These are phyloP conservation scores for Periconia digitata DNA, from an alignment of 2,329 filamentous ascomycete species.

Conservation along the genomic window DNA sequence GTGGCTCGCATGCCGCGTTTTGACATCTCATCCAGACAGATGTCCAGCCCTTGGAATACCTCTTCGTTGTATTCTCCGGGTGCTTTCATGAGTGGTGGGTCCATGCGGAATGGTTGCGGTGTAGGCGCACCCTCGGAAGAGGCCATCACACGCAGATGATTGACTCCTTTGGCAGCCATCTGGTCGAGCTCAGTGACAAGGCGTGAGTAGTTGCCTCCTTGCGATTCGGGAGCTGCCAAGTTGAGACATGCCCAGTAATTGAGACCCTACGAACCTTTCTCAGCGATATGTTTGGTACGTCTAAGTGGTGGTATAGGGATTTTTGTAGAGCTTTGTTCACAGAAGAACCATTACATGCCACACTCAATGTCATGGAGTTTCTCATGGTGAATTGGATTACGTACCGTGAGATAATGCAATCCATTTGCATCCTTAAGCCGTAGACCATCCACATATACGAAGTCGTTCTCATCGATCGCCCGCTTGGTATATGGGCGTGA, in stretches of 20 bases:
- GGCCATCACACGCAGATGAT: slow-evolving; percentile 46
- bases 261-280: slow-evolving; percentile 24
- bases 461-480: slow-evolving; percentile 33
- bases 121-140: slow-evolving; percentile 43
- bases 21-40: slow-evolving; percentile 44
- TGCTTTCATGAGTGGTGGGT: slow-evolving; percentile 37
- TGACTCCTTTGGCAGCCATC: slow-evolving; percentile 44
- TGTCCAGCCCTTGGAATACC: slow-evolving; percentile 41
- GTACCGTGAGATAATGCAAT: slow-evolving; percentile 39
- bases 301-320: background rate
- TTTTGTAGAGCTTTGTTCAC: too few species aligned
- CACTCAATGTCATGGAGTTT: too few species aligned
- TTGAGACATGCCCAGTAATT: slow-evolving; percentile 49
- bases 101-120: slow-evolving; percentile 44
- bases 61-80: slow-evolving; percentile 45
- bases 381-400: slow-evolving; percentile 3
- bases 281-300: too few species aligned
- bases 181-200: slow-evolving; percentile 44
- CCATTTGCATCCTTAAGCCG: slow-evolving; percentile 39
- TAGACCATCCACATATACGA: slow-evolving; percentile 38
- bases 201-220: slow-evolving; percentile 41
- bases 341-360: too few species aligned
- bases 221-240: slow-evolving; percentile 36
- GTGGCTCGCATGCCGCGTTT: slow-evolving; percentile 45
- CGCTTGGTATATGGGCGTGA: background rate